phyloP scores from a whole-genome alignment of 768 basidiomycete species.

The Leucocoprinus leucothites region DNA sequence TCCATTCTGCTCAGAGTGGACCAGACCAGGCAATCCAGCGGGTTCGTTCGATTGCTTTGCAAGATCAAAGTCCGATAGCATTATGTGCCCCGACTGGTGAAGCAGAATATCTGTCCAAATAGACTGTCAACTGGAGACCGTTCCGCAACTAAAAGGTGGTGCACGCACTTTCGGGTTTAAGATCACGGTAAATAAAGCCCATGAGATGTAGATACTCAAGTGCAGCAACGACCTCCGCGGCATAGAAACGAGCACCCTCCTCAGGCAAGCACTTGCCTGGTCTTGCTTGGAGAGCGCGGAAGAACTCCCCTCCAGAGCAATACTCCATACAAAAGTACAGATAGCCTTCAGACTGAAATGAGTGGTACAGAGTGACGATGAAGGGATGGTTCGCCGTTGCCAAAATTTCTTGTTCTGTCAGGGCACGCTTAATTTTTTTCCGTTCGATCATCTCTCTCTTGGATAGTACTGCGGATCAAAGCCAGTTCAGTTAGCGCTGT shows the following conservation, averaged over 20 bases:
- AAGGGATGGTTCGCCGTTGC: slow-evolving; percentile 99
- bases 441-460: slow-evolving; percentile 99
- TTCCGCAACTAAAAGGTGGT: slow-evolving; percentile 14
- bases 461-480: slow-evolving; percentile 72
- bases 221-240: slow-evolving; percentile 96
- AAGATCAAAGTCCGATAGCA: slow-evolving; percentile 99
- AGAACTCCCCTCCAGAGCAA: slow-evolving; percentile 99
- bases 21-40: slow-evolving; percentile 81
- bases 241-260: slow-evolving; percentile 95
- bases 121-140: slow-evolving; percentile 16
- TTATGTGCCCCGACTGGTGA: slow-evolving; percentile 98
- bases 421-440: slow-evolving; percentile 97
- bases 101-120: slow-evolving; percentile 80
- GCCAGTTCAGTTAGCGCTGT: slow-evolving; percentile 30
- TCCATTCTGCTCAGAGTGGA: slow-evolving; percentile 87
- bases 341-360: slow-evolving; percentile 97
- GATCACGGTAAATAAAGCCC: slow-evolving; percentile 98
- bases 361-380: slow-evolving; percentile 98
- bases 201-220: slow-evolving; percentile 98
- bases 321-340: slow-evolving; percentile 99
- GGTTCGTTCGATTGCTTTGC: slow-evolving; percentile 92
- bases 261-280: slow-evolving; percentile 97
- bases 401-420: slow-evolving; percentile 98
- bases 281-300: slow-evolving; percentile 92
- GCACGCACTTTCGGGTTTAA: slow-evolving; percentile 96